These are phyloP conservation scores for Sinapis alba DNA, from an alignment of 441 rosid species.

Conservation along the genomic window DNA sequence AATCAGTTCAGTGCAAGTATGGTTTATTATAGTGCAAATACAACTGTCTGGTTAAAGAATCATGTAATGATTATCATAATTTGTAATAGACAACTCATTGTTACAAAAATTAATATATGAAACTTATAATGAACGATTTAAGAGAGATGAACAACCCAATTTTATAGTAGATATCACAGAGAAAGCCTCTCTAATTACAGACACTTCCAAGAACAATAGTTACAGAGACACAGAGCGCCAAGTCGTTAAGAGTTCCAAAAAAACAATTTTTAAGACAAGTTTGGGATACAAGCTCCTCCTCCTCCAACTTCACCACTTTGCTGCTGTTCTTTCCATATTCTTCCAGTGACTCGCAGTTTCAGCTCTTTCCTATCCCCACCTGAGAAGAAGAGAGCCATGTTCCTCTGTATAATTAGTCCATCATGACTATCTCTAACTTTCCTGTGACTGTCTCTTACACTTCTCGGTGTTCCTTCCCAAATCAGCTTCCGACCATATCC, in stretches of 20 bases:
- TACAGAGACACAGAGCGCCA: constrained; percentile 15
- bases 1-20: too few relatives aligned
- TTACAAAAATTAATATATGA: too few relatives aligned
- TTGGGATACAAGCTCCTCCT: constrained; percentile 77
- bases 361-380: constrained; percentile 95
- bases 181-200: too few relatives aligned
- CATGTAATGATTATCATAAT: too few relatives aligned
- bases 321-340: constrained; percentile 97
- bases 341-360: constrained; percentile 85
- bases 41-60: too few relatives aligned
- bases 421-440: constrained; percentile 94
- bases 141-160: too few relatives aligned
- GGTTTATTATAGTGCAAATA: too few relatives aligned
- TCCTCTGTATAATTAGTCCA: constrained; percentile 89
- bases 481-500: constrained; percentile 83
- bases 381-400: constrained; percentile 95
- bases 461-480: constrained; percentile 90
- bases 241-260: neutral
- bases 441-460: constrained; percentile 87
- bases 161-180: too few relatives aligned
- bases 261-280: constrained; percentile 59
- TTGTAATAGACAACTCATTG: too few relatives aligned
- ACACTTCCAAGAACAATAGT: constrained; percentile 21
- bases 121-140: too few relatives aligned
- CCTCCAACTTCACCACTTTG: constrained; percentile 73